Evolutionary conservation across 2,329 filamentous ascomycete species (phyloP).

Genomic region (Lasiodiplodia citricola): DNA sequence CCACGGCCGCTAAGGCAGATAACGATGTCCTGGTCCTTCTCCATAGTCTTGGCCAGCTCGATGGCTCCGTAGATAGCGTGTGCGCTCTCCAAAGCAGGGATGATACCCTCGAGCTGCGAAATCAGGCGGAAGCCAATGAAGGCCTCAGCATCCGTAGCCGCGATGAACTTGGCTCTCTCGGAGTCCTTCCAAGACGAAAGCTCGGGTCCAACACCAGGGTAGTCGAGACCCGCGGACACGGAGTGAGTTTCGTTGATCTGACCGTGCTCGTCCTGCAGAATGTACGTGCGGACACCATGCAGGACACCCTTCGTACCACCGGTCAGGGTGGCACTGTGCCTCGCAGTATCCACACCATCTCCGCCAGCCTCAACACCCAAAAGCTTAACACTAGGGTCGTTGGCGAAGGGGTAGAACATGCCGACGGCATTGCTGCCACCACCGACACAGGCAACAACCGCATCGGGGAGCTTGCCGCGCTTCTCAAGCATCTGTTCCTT

Average conservation of each 20-base stretch:
- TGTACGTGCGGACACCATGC: constrained; percentile 94
- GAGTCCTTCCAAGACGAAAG: constrained; percentile 91
- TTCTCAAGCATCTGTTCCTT: constrained; percentile 87
- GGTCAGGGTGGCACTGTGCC: constrained; percentile 86
- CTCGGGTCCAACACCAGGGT: constrained; percentile 95
- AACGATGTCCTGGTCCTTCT: constrained; percentile 85
- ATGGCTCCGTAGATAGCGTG: constrained; percentile 91
- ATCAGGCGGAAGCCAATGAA: constrained; percentile 86
- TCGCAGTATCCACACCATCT: constrained; percentile 83
- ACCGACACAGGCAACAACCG: constrained; percentile 94
- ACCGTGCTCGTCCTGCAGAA: constrained; percentile 89
- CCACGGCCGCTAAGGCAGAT: constrained; percentile 92
- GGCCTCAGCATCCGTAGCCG: constrained; percentile 89
- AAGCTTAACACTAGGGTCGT: constrained; percentile 83
- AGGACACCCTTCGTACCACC: constrained; percentile 90
- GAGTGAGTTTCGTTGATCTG: constrained; percentile 97
- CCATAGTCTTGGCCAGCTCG: constrained; percentile 90
- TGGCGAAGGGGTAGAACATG: constrained; percentile 97
- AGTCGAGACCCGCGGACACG: constrained; percentile 94
- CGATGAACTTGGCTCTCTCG: constrained; percentile 83
- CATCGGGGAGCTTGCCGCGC: constrained; percentile 88
- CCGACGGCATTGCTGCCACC: constrained; percentile 93
- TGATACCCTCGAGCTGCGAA: constrained; percentile 91
- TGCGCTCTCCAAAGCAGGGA: constrained; percentile 90
- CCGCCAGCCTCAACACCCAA: constrained; percentile 95